Conservation (phyloP, 2,329 filamentous ascomycete species). For the Ilyonectria sp. region DNA sequence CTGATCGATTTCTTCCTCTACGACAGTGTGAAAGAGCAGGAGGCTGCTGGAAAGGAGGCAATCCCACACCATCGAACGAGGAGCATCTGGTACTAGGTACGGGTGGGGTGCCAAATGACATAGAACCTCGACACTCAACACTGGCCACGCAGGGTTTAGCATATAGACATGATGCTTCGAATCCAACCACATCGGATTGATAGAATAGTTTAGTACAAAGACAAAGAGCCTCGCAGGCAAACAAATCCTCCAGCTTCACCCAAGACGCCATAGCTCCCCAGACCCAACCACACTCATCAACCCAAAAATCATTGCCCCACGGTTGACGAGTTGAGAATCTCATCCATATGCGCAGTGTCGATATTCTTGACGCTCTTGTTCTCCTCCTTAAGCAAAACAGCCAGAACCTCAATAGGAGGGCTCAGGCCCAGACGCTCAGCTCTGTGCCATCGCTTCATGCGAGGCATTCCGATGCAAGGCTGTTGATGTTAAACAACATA, state of each 20-base stretch:
- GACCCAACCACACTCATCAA: slow-evolving; percentile 28
- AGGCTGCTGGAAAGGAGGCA: slow-evolving; percentile 71
- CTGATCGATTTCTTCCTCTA: slow-evolving; percentile 98
- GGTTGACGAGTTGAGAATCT: slow-evolving; percentile 68
- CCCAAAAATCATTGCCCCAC: slow-evolving; percentile 52
- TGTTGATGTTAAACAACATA: slow-evolving; percentile 55
- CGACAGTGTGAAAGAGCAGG: slow-evolving; percentile 90
- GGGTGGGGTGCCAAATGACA: slow-evolving; percentile 25
- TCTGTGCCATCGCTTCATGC: slow-evolving; percentile 89
- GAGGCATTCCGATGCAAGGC: slow-evolving; percentile 90
- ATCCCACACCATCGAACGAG: slow-evolving; percentile 88
- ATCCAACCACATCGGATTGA: slow-evolving; percentile 24
- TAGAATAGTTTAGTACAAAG: slow-evolving; percentile 37
- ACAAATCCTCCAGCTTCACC: slow-evolving; percentile 27
- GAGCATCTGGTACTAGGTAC: slow-evolving; percentile 89
- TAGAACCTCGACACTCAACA: slow-evolving; percentile 22
- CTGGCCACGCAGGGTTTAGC: slow-evolving; percentile 27
- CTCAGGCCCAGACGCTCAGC: slow-evolving; percentile 87
- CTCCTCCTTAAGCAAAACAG: slow-evolving; percentile 83
- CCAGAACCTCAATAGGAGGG: slow-evolving; percentile 91
- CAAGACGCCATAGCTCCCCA: slow-evolving; percentile 42
- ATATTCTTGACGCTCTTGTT: slow-evolving; percentile 66
- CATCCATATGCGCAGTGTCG: slow-evolving; percentile 83
- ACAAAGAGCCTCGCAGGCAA: slow-evolving; percentile 38
- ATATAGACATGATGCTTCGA: slow-evolving; percentile 38